Percentiles rank a stretch among this genome's conserved stretches.
Evolutionary conservation across 1,284 basidiomycete genomes (phyloP).

Genomic region (Trametes versicolor): DNA sequence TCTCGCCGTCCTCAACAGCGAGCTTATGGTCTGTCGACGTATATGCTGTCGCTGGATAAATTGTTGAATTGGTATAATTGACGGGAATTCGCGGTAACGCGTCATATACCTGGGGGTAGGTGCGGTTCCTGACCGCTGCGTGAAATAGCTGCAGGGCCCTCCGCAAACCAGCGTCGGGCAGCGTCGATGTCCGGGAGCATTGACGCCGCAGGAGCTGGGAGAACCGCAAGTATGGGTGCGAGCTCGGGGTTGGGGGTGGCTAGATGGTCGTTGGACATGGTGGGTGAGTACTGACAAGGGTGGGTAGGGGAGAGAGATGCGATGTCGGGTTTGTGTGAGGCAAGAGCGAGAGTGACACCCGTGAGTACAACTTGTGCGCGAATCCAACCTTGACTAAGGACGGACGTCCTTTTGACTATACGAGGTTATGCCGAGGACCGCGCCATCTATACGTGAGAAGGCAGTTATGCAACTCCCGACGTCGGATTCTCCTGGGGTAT

Average conservation of each 20-base stretch:
- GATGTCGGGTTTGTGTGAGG: not conserved
- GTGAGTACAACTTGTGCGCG: no score
- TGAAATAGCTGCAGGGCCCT: not conserved
- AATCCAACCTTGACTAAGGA: no score
- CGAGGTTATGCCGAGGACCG: no score
- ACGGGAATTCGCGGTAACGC: not conserved
- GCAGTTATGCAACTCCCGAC: no score
- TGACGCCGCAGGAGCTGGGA: not conserved
- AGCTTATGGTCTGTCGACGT: conserved; percentile 28
- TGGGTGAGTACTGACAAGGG: not conserved
- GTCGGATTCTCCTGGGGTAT: no score
- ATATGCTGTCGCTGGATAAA: conserved; percentile 23
- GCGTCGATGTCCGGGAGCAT: not conserved
- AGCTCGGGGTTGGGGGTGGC: conserved; percentile 13
- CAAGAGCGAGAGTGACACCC: no score
- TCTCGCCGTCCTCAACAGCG: conserved; percentile 28
- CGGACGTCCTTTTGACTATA: no score
- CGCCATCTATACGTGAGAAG: no score
- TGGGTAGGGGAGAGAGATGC: not conserved
- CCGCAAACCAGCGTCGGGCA: not conserved
- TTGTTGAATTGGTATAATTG: no score
- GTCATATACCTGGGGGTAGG: conserved; percentile 2
- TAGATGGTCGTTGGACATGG: conserved; percentile 6
- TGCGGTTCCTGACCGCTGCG: not conserved
- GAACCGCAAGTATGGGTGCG: not conserved